A percentile compares a stretch with the other conserved stretches of the same genome.
Evolutionary conservation across 441 rosid genomes (phyloP).

Genomic region (Pelargonium australe): DNA sequence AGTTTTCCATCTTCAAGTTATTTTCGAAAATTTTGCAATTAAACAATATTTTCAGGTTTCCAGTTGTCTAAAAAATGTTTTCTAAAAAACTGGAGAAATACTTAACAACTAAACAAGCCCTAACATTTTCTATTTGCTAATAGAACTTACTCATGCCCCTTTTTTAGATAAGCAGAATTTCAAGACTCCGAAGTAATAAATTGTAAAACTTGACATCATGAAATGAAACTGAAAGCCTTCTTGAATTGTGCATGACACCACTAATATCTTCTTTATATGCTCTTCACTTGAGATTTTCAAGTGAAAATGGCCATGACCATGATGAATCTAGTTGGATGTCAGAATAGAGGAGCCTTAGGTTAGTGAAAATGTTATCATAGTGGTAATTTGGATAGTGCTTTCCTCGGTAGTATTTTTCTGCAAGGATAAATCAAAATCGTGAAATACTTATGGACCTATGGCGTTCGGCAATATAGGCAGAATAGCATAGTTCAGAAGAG

Average conservation of each 20-base stretch:
- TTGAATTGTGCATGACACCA: not conserved
- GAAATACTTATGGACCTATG: not conserved
- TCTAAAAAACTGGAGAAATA: too few species aligned
- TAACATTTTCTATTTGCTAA: not conserved
- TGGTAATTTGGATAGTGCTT: not conserved
- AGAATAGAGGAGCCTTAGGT: not conserved
- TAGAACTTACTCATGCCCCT: not conserved
- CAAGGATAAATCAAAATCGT: not conserved
- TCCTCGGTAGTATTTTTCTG: not conserved
- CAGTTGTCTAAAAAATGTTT: too few species aligned
- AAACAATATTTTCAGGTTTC: too few species aligned
- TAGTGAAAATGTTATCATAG: not conserved
- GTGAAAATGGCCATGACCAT: not conserved
- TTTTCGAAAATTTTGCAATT: too few species aligned
- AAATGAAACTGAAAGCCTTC: not conserved
- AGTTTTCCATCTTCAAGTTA: too few species aligned
- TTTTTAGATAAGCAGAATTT: not conserved
- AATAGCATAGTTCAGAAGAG: not conserved
- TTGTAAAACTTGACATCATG: not conserved
- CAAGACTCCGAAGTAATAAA: not conserved
- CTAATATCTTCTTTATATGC: not conserved
- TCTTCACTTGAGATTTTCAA: not conserved
- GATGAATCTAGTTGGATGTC: not conserved
- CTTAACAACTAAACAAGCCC: too few species aligned
- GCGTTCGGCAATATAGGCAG: not conserved